A percentile compares a stretch with the other conserved stretches of the same genome.
Conservation (phyloP, 306 rosid species). For the Rosa multiflora region DNA sequence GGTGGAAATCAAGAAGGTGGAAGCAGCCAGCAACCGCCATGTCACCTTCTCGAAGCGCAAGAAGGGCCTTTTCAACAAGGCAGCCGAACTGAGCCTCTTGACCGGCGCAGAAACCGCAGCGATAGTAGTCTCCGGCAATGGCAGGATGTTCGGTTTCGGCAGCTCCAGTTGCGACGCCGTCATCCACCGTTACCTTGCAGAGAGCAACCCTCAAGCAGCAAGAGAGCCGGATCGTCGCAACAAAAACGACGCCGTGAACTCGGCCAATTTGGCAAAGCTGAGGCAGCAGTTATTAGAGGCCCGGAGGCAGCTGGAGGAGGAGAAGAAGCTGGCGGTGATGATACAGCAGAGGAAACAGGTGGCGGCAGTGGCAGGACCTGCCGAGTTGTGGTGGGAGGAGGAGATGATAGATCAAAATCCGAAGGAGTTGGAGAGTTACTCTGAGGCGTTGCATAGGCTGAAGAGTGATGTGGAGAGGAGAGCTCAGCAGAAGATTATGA, state of each 20-base stretch:
- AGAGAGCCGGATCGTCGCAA: not conserved
- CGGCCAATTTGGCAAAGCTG: not conserved
- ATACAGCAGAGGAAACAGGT: not conserved
- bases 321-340: not conserved
- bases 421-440: not conserved
- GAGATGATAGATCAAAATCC: not conserved
- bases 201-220: not conserved
- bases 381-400: slow-evolving; percentile 14
- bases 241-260: not conserved
- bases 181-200: not conserved
- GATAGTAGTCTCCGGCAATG: slow-evolving; percentile 8
- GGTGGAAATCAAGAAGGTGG: slow-evolving; percentile 26
- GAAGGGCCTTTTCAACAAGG: slow-evolving; percentile 23
- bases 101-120: slow-evolving; percentile 13
- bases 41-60: slow-evolving; percentile 34
- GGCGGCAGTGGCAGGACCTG: not conserved
- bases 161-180: slow-evolving; percentile 12
- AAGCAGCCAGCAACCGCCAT: slow-evolving; percentile 23
- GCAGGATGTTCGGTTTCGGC: slow-evolving; percentile 17
- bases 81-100: slow-evolving; percentile 21
- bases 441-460: not conserved
- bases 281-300: not conserved
- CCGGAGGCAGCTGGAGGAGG: not conserved
- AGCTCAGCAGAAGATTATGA: not conserved
- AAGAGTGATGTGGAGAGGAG: not conserved